phyloP scores from a whole-genome alignment of 306 rosid genomes.

The Senna siamea region DNA sequence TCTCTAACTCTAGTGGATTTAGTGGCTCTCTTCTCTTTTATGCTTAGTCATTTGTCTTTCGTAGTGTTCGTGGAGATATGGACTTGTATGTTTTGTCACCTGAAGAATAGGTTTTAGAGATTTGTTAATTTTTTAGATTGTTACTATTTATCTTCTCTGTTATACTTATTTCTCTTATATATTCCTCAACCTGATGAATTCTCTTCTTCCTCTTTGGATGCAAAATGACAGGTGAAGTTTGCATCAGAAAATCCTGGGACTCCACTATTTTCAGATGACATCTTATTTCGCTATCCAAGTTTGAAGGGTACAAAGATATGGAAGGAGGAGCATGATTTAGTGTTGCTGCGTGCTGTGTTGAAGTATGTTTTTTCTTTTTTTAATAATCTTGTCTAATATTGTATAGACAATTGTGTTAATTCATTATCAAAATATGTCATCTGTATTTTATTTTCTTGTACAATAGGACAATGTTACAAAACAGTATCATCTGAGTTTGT shows the following conservation, averaged over 20 bases:
- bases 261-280: conserved; percentile 76
- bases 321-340: conserved; percentile 90
- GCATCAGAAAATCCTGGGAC: conserved; percentile 58
- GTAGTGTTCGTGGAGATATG: not conserved
- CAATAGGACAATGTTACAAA: not conserved
- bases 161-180: conserved; percentile 3
- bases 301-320: conserved; percentile 85
- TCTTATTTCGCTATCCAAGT: conserved; percentile 70
- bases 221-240: conserved; percentile 65
- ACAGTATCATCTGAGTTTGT: conserved; percentile 23
- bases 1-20: not conserved
- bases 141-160: no score
- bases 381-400: not conserved
- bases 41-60: not conserved
- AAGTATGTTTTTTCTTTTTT: conserved; percentile 56
- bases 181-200: conserved; percentile 24
- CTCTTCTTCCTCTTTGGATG: conserved; percentile 30
- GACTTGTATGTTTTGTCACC: not conserved
- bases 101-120: not conserved
- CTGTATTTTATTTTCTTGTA: conserved; percentile 22
- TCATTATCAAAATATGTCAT: not conserved
- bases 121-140: not conserved
- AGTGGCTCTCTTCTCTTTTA: not conserved
- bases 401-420: not conserved
- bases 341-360: conserved; percentile 72